Evolutionary conservation across 2,329 filamentous ascomycete genomes (phyloP), one percentile per base, ranked within the genome.

Genomic region (Gliomastix tumulicola): DNA sequence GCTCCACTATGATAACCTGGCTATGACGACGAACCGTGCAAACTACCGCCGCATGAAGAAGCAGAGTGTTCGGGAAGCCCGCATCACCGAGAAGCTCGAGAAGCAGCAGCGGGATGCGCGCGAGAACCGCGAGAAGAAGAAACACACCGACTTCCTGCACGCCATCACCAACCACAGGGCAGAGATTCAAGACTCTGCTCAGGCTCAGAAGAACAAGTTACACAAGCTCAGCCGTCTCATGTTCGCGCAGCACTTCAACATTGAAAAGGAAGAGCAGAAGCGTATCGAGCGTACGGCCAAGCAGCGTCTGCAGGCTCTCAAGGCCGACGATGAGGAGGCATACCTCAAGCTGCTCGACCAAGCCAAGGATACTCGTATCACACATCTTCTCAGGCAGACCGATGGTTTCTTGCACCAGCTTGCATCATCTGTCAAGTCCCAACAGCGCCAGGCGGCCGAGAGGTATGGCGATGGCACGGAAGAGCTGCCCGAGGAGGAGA

Each of bases 221-320:
- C 79, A 86, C 59, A 96, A 94, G 65, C 75, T 97, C 36, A 88
- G 88, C 47, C 84, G 87, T 39, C 76, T 89, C 60, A 96, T 97
- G 88, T 75, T 85, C 45, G 66, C 74, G 39, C 89, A 95, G 43
- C 92, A 98, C 60, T 85, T 89, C 63, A 87, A 90, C 58, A 97
- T 98, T 57, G 92, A 98, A 61, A 95, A 95, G 66, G 92, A 98
- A 70, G 92, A 98, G 66, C 90, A 97, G 74, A 97, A 95, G 69
- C 86, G 92, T 44, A 85, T 98, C 47, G 92, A 98, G 68, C 79
- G 92, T 45, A 98, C 90, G 9, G 92, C 92, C 45, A 98, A 98
- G 72, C 92, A 98, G 63, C 92, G 92, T 96, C 81, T 98, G 47
- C 90, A 97, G 63, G 92, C 92, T 43, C 75, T 98, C 59, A 97